Base-by-base conservation (phyloP, 768 basidiomycete genomes). In the Hysterangium stoloniferum region DNA sequence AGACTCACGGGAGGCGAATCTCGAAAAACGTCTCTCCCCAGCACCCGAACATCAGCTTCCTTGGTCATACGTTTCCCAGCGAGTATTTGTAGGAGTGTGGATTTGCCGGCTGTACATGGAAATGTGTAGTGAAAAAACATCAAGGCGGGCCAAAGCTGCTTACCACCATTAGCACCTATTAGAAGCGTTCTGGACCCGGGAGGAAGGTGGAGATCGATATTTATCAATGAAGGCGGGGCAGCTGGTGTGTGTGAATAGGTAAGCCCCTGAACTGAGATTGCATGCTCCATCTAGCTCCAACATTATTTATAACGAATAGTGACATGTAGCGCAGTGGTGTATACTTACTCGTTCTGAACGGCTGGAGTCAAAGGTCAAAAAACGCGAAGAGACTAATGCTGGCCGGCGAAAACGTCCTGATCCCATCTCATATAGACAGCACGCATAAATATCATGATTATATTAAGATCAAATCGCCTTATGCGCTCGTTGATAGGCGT, bases 121-220 rank as follows among this genome's bases (percentile, higher is more conserved):
- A 57, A 57, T 45, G 25, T 33, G n/a, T n/a, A n/a, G 4, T 31
- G n/a, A 15, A 45, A 32, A 6, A 15, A 13, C 17, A 53, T 32
- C 25, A 27, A 29, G 31, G 20, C 27, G 36, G 44, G 17, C 42
- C 36, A 8, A 36, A 49, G 27, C 28, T 44, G 36, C 48, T 36
- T 27, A 88, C 92, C 93, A 67, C 95, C 95, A 63, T 98, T 98
- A 19, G 92, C 90, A 42, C 96, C 95, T 34, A 97, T 71, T 38
- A 98, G 68, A 53, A 99, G 75, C 42, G 88, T 91, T 42, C 94
- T 76, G 1, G 85, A 85, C 1, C 91, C 95, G 15, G 66, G 70
- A 2, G 80, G 79, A 4, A 98, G 76, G 47, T 71, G 57, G 25
- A 98, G 68, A 56, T 71, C 71, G 55, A 97, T 72, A 58, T 84